phyloP scores from a whole-genome alignment of 2,329 filamentous ascomycete species.

The Microcyclospora pomicola region DNA sequence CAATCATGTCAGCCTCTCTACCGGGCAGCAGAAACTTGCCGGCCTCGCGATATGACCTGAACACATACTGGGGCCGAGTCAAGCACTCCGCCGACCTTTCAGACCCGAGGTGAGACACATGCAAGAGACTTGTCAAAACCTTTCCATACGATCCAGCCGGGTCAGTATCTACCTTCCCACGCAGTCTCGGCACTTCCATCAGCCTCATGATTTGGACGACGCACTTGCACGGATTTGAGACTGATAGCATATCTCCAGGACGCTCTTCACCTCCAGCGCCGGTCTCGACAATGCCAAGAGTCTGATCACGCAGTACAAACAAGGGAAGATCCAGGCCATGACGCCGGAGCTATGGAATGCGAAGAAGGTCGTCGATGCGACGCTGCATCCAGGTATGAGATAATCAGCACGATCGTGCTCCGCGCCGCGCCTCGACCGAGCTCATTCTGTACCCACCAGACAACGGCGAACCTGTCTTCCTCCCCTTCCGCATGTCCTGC shows the following conservation, averaged over 20 bases:
- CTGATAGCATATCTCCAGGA: constrained; percentile 42
- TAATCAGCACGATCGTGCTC: neutral
- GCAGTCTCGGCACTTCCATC: neutral
- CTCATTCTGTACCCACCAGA: constrained; percentile 40
- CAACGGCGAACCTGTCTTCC: constrained; percentile 78
- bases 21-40: constrained; percentile 67
- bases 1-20: constrained; percentile 45
- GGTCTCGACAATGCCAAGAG: constrained; percentile 78
- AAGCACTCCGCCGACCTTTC: constrained; percentile 77
- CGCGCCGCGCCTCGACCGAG: too few species aligned
- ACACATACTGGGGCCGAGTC: constrained; percentile 89
- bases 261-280: constrained; percentile 61
- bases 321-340: constrained; percentile 65
- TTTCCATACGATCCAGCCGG: constrained; percentile 13
- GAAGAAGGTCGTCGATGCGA: constrained; percentile 96
- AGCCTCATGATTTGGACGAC: neutral
- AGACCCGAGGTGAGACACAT: constrained; percentile 71
- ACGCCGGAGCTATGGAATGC: constrained; percentile 84
- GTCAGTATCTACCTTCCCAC: constrained; percentile 9
- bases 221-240: neutral
- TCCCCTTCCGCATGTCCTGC: constrained; percentile 95
- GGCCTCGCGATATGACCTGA: constrained; percentile 80
- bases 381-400: constrained; percentile 72
- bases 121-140: neutral
- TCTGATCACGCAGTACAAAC: constrained; percentile 74